These are phyloP conservation scores for Zelopaecilomyces penicillatus DNA, from an alignment of 2,329 filamentous ascomycete genomes.

Conservation along the genomic window DNA sequence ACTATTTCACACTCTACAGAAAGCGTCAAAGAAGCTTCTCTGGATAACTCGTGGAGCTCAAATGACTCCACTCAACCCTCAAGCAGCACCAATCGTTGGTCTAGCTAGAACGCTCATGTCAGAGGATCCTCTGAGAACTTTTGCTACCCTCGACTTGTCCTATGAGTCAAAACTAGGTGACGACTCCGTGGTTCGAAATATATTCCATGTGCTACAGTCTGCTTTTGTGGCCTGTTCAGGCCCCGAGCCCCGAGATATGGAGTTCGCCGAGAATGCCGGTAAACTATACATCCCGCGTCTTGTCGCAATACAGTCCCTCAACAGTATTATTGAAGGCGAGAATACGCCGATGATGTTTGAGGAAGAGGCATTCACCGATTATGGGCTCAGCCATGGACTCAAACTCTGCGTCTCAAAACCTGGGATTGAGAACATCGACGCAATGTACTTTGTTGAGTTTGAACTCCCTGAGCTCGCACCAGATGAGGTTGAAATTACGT, in stretches of 20 bases:
- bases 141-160: slow-evolving; percentile 36
- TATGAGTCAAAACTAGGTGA: slow-evolving; percentile 13
- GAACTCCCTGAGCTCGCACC: slow-evolving; percentile 14
- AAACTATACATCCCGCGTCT: slow-evolving; percentile 38
- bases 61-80: slow-evolving; percentile 25
- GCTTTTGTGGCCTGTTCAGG: slow-evolving; percentile 13
- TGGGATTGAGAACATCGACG: slow-evolving; percentile 15
- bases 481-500: slow-evolving; percentile 32
- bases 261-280: slow-evolving; percentile 33
- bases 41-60: slow-evolving; percentile 41
- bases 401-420: slow-evolving; percentile 19
- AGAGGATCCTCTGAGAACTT: slow-evolving; percentile 35
- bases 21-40: slow-evolving; percentile 29
- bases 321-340: slow-evolving; percentile 34
- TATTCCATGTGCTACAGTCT: slow-evolving; percentile 18
- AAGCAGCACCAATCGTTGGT: slow-evolving; percentile 33
- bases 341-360: slow-evolving; percentile 3
- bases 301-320: slow-evolving; percentile 30
- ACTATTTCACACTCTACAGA: slow-evolving; percentile 31
- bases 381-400: slow-evolving; percentile 6
- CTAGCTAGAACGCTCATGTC: slow-evolving; percentile 41
- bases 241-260: slow-evolving; percentile 26
- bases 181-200: slow-evolving; percentile 7
- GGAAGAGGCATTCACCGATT: slow-evolving; percentile 13
- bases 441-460: slow-evolving; percentile 17